Conservation (phyloP, 768 basidiomycete species). For the Auriscalpium orientale region DNA sequence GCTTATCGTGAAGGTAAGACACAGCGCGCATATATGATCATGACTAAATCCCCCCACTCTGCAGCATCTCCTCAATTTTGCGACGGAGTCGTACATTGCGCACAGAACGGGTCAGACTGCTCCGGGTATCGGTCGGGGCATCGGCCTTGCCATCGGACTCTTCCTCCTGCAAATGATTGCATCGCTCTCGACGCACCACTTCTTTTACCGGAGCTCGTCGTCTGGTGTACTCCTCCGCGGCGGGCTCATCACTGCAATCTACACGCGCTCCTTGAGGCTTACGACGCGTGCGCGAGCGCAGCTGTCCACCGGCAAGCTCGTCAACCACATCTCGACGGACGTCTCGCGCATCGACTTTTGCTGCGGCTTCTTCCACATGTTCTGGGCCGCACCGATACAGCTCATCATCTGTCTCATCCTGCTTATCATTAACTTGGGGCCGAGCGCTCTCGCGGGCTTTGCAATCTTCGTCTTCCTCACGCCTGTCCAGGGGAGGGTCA, state of each 20-base stretch:
- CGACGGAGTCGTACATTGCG: constrained; percentile 46
- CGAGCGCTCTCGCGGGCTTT: constrained; percentile 47
- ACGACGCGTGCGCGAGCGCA: constrained; percentile 73
- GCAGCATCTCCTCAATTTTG: constrained; percentile 67
- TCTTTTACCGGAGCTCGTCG: constrained; percentile 69
- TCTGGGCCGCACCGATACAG: constrained; percentile 72
- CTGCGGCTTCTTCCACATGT: constrained; percentile 72
- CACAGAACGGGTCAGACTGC: constrained; percentile 18
- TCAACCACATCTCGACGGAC: constrained; percentile 92
- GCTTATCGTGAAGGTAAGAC: constrained; percentile 65
- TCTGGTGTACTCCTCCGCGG: constrained; percentile 77
- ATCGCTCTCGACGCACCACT: constrained; percentile 69
- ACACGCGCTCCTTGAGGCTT: constrained; percentile 66
- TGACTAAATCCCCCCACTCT: neutral
- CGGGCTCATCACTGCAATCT: constrained; percentile 84
- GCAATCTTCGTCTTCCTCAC: constrained; percentile 60
- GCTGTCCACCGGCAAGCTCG: constrained; percentile 81
- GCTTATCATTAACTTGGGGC: constrained; percentile 66
- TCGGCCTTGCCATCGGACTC: constrained; percentile 71
- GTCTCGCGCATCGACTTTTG: constrained; percentile 90
- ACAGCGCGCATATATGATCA: neutral
- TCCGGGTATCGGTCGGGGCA: constrained; percentile 46
- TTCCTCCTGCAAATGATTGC: constrained; percentile 59
- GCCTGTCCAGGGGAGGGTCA: constrained; percentile 64
- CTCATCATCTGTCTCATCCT: constrained; percentile 73